phyloP scores from a whole-genome alignment of 352 stramenopile species.

The Phytophthora hibernalis region DNA sequence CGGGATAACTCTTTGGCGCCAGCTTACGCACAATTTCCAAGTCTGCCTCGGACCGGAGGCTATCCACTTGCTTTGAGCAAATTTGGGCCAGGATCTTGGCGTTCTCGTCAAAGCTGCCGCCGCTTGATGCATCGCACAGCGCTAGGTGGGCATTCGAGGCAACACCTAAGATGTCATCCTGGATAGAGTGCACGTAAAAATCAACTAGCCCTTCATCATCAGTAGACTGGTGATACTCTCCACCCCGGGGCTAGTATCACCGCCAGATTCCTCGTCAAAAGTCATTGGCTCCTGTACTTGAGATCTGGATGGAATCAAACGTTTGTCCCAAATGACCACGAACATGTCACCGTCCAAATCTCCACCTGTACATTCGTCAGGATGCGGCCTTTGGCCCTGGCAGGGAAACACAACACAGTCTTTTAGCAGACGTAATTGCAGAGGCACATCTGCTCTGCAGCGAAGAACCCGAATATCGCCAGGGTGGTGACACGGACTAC shows the following conservation, averaged over 20 bases:
- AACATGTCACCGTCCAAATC: slow-evolving; percentile 87
- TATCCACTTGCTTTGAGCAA: slow-evolving; percentile 80
- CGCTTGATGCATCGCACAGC: slow-evolving; percentile 52
- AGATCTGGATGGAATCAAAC: slow-evolving; percentile 58
- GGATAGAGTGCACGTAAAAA: slow-evolving; percentile 80
- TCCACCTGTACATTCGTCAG: slow-evolving; percentile 81
- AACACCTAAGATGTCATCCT: slow-evolving; percentile 76
- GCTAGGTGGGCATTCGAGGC: slow-evolving; percentile 84
- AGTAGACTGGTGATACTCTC: slow-evolving; percentile 40
- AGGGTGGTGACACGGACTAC: slow-evolving; percentile 80
- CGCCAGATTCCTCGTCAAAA: slow-evolving; percentile 40
- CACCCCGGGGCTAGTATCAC: slow-evolving; percentile 18
- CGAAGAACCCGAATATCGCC: slow-evolving; percentile 75
- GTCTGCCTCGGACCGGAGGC: slow-evolving; percentile 62
- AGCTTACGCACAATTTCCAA: slow-evolving; percentile 58
- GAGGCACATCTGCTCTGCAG: slow-evolving; percentile 59
- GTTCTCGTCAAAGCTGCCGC: slow-evolving; percentile 56
- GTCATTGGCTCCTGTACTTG: slow-evolving; percentile 59
- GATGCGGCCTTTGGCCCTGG: slow-evolving; percentile 68
- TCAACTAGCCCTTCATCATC: slow-evolving; percentile 61
- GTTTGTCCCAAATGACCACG: slow-evolving; percentile 84
- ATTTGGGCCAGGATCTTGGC: slow-evolving; percentile 69
- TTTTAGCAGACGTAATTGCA: slow-evolving; percentile 49
- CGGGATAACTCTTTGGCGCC: slow-evolving; percentile 67
- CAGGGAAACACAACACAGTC: slow-evolving; percentile 85